phyloP scores from a whole-genome alignment of 768 basidiomycete genomes.

The Kockovaella imperatae region DNA sequence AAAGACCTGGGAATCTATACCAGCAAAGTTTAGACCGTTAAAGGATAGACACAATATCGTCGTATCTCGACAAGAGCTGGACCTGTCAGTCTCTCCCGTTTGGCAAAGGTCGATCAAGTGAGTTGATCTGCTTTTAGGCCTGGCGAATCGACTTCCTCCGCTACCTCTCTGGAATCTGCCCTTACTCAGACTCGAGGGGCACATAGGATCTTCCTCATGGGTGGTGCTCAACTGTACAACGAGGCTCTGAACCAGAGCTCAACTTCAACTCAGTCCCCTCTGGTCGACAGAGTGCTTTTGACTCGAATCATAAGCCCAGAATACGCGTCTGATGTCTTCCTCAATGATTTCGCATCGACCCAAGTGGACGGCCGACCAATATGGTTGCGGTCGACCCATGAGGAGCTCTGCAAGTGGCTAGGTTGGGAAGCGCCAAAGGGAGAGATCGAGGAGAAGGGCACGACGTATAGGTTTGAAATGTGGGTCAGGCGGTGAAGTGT shows the following conservation, averaged over 20 bases:
- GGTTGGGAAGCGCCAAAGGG: constrained; percentile 71
- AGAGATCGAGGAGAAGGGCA: constrained; percentile 69
- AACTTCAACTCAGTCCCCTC: constrained; percentile 37
- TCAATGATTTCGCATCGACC: constrained; percentile 60
- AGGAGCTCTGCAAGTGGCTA: constrained; percentile 65
- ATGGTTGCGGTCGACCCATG: constrained; percentile 59
- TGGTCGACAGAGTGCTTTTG: constrained; percentile 75
- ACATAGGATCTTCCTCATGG: constrained; percentile 72
- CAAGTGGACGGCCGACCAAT: constrained; percentile 17
- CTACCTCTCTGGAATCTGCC: constrained; percentile 17
- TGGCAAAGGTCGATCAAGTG: not conserved
- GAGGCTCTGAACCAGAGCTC: constrained; percentile 52
- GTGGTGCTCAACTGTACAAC: constrained; percentile 78
- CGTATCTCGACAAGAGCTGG: constrained; percentile 54
- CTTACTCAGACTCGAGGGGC: constrained; percentile 11
- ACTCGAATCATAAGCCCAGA: constrained; percentile 70
- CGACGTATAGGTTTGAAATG: constrained; percentile 91
- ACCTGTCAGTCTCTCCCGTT: constrained; percentile 52
- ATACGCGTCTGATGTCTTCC: constrained; percentile 80
- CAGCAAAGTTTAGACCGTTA: constrained; percentile 71
- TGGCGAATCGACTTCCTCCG: constrained; percentile 1
- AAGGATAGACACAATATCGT: constrained; percentile 68
- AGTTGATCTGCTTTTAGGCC: not conserved
- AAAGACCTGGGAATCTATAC: constrained; percentile 97
- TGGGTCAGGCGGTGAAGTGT: constrained; percentile 52